Conservation (phyloP, 805 yeast species). For the Huiozyma naganishii region DNA sequence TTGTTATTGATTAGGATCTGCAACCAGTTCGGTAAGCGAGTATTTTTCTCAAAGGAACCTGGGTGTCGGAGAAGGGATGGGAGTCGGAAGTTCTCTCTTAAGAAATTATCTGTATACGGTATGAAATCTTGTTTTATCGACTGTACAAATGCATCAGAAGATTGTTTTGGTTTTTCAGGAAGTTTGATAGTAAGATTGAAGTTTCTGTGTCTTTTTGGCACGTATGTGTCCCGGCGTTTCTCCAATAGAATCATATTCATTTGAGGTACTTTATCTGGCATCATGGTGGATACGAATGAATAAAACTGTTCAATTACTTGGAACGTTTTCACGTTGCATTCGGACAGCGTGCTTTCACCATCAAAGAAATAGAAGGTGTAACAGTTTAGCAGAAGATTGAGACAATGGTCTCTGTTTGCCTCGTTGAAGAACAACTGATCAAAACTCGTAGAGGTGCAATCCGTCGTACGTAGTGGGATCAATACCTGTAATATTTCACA, state of each 20-base stretch:
- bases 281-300: background rate
- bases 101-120: slow-evolving; percentile 24
- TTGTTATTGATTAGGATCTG: slow-evolving; percentile 9
- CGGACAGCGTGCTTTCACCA: slow-evolving; percentile 11
- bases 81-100: slow-evolving; percentile 21
- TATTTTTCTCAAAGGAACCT: background rate
- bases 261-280: background rate
- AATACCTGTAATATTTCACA: too few relatives aligned
- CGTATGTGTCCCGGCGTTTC: background rate
- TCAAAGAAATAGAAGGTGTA: slow-evolving; percentile 17
- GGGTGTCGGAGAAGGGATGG: slow-evolving; percentile 9
- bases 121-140: slow-evolving; percentile 25
- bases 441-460: too few relatives aligned
- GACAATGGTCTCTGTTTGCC: slow-evolving; percentile 5
- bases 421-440: background rate
- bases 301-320: slow-evolving; percentile 15
- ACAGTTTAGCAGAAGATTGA: slow-evolving; percentile 8
- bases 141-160: slow-evolving; percentile 15
- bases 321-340: slow-evolving; percentile 17
- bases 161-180: slow-evolving; percentile 10
- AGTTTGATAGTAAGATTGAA: slow-evolving; percentile 15
- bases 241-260: background rate
- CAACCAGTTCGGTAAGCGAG: slow-evolving; percentile 16
- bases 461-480: too few relatives aligned
- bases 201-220: background rate